Base-by-base conservation (phyloP, 1,139 yeast genomes). In the Blastobotrys petasosporus region DNA sequence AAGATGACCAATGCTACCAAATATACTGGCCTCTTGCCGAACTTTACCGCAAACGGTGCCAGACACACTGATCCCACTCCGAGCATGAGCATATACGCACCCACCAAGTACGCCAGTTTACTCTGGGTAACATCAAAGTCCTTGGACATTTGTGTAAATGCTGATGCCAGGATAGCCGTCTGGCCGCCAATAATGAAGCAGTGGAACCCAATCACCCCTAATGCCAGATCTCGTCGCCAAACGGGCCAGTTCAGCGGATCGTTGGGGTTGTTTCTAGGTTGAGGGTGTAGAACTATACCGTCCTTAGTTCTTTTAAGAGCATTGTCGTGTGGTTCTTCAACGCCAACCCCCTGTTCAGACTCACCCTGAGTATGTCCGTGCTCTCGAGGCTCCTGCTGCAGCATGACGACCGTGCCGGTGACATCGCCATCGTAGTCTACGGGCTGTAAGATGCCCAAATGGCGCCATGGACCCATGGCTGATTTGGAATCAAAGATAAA, bases 231-330 rank as follows among this genome's bases (percentile, higher is more conserved):
- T 36, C 82, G 65, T 39, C 76, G 68, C 79, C 80, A 76, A 5
- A 73, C 57, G 1, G 83, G 82, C 87, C 86, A 81, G 58, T 83
- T 83, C 41, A 83, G 67, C 0, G 92, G 92, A 58, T 83, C 92
- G 59, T 84, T 82, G 12, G 85, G 82, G 38, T 82, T 75, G 54
- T 82, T 82, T 25, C 82, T 81, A 4, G 92, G 92, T 61, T 84
- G 90, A 1, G 92, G 92, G 47, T 76, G 71, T 41, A 83, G 66
- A 30, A 84, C 75, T 32, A 83, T 70, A 1, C 86, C 86, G 4
- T 65, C 64, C 33, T 68, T 61, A 7, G 80, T 74, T 48, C 71
- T 70, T 54, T 76, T 75, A 41, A 75, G 55, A 2, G 55, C 57
- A 33, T 51, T 52, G n/a, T 55, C 48, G 35, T n/a, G 25, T 41